Evolutionary conservation across 768 basidiomycete species (phyloP).

Genomic region (Tephrocybe sp.): DNA sequence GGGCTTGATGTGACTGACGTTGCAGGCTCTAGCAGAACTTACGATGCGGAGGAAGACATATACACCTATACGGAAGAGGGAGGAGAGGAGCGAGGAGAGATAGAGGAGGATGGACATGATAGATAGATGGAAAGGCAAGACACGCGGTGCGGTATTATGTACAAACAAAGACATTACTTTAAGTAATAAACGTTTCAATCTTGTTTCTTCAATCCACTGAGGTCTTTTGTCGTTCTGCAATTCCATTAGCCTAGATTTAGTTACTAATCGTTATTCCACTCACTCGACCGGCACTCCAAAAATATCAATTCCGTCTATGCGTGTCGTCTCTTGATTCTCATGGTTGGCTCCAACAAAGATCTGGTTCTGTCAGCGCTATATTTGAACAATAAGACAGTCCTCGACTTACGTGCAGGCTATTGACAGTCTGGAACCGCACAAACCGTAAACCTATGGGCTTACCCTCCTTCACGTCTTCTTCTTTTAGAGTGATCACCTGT

Average conservation of each 20-base stretch:
- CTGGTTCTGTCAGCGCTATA: conserved; percentile 34
- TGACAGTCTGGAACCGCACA: conserved; percentile 72
- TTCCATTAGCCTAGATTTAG: not conserved
- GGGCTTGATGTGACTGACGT: not conserved
- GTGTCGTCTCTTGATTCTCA: conserved; percentile 59
- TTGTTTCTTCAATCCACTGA: conserved; percentile 30
- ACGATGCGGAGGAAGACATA: conserved; percentile 56
- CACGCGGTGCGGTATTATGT: not conserved
- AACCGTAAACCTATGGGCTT: conserved; percentile 54
- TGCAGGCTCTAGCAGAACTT: conserved; percentile 17
- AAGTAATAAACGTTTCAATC: conserved; percentile 15
- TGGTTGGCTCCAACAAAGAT: conserved; percentile 73
- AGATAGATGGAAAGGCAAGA: not conserved
- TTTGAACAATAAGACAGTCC: no score
- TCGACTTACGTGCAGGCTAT: conserved; percentile 58
- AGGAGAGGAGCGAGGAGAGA: conserved; percentile 28
- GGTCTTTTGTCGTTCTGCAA: conserved; percentile 33
- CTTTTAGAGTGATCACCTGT: conserved; percentile 55
- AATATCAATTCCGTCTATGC: conserved; percentile 68
- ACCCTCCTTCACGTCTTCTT: conserved; percentile 47
- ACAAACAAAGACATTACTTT: conserved; percentile 1
- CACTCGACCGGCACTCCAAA: conserved; percentile 61
- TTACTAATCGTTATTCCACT: conserved; percentile 23
- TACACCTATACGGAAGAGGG: conserved; percentile 40
- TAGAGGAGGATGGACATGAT: conserved; percentile 20